These are phyloP conservation scores for Trametes polyzona DNA, from an alignment of 1,284 basidiomycete genomes.

Conservation along the genomic window DNA sequence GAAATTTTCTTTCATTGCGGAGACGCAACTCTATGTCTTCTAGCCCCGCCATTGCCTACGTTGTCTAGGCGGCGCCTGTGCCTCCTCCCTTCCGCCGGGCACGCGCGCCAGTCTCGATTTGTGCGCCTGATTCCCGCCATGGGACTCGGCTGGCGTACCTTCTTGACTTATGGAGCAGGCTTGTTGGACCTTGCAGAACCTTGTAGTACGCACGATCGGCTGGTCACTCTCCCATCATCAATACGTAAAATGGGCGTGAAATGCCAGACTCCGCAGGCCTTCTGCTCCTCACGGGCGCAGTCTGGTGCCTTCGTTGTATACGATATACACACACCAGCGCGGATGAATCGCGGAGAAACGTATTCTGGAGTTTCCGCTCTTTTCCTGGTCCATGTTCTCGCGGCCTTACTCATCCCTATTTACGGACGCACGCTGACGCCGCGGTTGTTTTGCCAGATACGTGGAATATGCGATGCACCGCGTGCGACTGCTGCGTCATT, in stretches of 20 bases:
- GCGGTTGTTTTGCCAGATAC: slow-evolving; percentile 60
- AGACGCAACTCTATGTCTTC: slow-evolving; percentile 1
- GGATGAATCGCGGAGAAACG: slow-evolving; percentile 22
- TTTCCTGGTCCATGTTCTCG: slow-evolving; percentile 6
- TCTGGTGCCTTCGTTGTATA: slow-evolving; percentile 16
- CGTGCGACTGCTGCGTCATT: slow-evolving; percentile 84
- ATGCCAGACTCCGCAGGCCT: slow-evolving; percentile 11
- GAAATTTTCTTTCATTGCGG: slow-evolving; percentile 1
- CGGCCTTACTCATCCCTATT: slow-evolving; percentile 3
- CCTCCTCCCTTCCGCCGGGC: background rate
- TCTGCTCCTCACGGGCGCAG: slow-evolving; percentile 16
- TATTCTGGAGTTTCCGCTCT: background rate
- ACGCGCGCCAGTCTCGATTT: background rate
- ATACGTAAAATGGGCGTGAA: slow-evolving; percentile 23
- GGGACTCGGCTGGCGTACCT: slow-evolving; percentile 23
- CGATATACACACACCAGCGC: slow-evolving; percentile 5
- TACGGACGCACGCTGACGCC: slow-evolving; percentile 16
- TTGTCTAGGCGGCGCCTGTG: background rate
- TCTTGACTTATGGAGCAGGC: slow-evolving; percentile 21
- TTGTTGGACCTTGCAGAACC: slow-evolving; percentile 17
- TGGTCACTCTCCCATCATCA: slow-evolving; percentile 22
- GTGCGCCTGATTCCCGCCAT: slow-evolving; percentile 1
- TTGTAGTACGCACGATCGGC: slow-evolving; percentile 17
- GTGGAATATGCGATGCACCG: slow-evolving; percentile 96
- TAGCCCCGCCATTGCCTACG: background rate